Percentiles rank a stretch among this genome's conserved stretches.
These are phyloP conservation scores for Geum urbanum DNA, from an alignment of 306 rosid species.

Conservation along the genomic window DNA sequence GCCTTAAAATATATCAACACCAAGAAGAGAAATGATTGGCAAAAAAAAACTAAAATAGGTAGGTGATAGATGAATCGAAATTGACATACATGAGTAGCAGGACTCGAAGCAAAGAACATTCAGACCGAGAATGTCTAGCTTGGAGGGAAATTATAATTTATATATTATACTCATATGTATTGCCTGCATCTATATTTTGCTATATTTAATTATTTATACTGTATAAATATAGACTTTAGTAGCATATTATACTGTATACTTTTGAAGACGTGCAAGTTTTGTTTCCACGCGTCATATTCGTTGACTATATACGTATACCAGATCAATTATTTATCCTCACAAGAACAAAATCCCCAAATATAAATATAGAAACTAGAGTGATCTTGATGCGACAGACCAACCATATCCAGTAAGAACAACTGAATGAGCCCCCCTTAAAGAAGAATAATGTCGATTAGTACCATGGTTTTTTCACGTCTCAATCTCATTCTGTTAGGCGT, in stretches of 20 bases:
- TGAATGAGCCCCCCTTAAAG: not conserved
- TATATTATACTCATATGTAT: too few species aligned
- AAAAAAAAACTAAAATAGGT: not conserved
- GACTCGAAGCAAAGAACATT: not conserved
- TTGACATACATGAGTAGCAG: too few species aligned
- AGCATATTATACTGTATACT: not conserved
- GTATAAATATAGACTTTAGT: not conserved
- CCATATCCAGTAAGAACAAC: not conserved
- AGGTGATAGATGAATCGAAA: not conserved
- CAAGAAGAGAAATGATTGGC: not conserved
- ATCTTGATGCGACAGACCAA: not conserved
- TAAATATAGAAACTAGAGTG: not conserved
- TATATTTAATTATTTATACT: not conserved
- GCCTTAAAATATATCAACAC: not conserved
- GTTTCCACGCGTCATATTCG: not conserved
- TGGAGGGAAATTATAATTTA: not conserved
- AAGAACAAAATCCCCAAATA: not conserved
- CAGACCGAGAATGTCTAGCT: not conserved
- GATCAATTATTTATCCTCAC: not conserved
- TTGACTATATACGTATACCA: not conserved
- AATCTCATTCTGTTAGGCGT: not conserved
- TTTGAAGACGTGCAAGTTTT: not conserved
- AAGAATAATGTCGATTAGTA: not conserved
- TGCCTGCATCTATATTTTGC: too few species aligned
- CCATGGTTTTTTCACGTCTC: not conserved